These are phyloP conservation scores for Solanum chmielewskii DNA, from an alignment of 257 asterid species.

Conservation along the genomic window DNA sequence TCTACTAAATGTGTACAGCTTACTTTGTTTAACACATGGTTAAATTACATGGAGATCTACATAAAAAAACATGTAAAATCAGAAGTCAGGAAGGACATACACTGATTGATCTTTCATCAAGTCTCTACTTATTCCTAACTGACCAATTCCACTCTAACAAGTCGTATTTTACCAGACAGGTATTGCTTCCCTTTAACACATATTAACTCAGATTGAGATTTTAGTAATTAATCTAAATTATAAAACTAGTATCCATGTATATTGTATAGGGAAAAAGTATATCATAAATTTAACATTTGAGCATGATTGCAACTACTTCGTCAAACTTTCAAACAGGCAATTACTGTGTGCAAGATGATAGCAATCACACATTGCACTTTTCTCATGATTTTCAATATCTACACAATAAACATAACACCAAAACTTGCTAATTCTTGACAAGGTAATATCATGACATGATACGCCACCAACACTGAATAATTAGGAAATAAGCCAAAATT, in stretches of 20 bases:
- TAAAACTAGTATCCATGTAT: background rate
- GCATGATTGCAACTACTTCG: background rate
- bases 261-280: background rate
- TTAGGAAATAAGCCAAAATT: background rate
- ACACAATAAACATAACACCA: background rate
- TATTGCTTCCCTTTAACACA: background rate
- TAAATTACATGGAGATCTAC: background rate
- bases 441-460: background rate
- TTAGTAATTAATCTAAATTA: background rate
- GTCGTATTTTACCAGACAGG: background rate
- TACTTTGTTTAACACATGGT: background rate
- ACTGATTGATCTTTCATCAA: background rate
- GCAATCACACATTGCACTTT: background rate
- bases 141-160: background rate
- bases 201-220: background rate
- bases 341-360: background rate
- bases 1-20: background rate
- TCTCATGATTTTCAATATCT: background rate
- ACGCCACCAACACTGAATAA: background rate
- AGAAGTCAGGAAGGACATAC: background rate
- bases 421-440: background rate
- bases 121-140: background rate
- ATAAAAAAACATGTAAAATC: background rate
- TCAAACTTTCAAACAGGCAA: background rate
- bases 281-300: background rate